A percentile compares a stretch with the other conserved stretches of the same genome.
Evolutionary conservation across 306 rosid species (phyloP).

Genomic region (Alnus rubra): DNA sequence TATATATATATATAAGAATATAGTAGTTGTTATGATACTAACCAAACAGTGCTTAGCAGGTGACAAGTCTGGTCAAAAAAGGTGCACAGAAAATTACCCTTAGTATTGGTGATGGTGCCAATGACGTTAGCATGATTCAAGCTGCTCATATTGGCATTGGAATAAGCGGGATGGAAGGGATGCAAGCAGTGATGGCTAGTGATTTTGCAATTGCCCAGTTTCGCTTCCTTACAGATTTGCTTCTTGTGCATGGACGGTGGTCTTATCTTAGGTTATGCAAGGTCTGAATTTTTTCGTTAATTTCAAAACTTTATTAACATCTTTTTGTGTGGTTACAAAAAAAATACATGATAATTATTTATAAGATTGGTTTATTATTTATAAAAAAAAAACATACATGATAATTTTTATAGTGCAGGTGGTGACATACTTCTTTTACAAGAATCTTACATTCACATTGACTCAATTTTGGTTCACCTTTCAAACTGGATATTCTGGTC

Average conservation of each 20-base stretch:
- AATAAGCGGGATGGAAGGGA: conserved; percentile 95
- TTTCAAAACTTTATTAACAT: conserved; percentile 10
- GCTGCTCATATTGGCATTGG: conserved; percentile 99
- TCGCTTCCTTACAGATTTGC: conserved; percentile 91
- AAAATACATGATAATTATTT: conserved; percentile 16
- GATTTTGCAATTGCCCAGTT: conserved; percentile 98
- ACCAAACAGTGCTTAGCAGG: conserved; percentile 46
- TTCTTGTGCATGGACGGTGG: conserved; percentile 99
- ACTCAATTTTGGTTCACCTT: conserved; percentile 99
- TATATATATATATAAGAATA: not conserved
- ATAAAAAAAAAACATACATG: conserved; percentile 25
- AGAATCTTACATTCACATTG: conserved; percentile 94
- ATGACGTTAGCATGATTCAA: conserved; percentile 99
- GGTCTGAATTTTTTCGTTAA: conserved; percentile 43
- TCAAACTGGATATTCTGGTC: conserved; percentile 98
- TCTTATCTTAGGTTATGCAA: conserved; percentile 96
- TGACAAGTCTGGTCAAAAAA: conserved; percentile 92
- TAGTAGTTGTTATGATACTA: not conserved
- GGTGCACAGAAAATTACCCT: conserved; percentile 88
- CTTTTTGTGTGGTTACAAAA: conserved; percentile 8
- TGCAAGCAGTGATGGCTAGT: conserved; percentile 99
- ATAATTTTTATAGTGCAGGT: conserved; percentile 62
- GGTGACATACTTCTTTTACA: conserved; percentile 87
- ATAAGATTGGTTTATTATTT: not conserved
- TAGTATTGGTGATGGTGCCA: conserved; percentile 98